Evolutionary conservation across 2,329 filamentous ascomycete species (phyloP).

Genomic region (Orbilia oligospora): DNA sequence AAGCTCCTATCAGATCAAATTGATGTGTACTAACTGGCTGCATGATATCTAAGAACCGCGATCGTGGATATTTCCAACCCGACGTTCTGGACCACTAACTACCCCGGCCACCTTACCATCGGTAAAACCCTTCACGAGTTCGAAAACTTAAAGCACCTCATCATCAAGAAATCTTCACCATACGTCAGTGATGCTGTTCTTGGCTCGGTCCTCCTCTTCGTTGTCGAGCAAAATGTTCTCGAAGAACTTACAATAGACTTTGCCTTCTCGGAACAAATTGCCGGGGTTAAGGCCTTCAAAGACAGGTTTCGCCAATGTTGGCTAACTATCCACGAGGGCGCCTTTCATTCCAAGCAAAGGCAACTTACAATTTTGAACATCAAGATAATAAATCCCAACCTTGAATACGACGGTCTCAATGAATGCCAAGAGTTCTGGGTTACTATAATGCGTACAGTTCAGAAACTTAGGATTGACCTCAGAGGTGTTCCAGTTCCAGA

Average conservation of each 20-base stretch:
- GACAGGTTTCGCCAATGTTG: slow-evolving; percentile 14
- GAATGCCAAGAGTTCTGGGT: slow-evolving; percentile 17
- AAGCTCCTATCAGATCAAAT: too few relatives aligned
- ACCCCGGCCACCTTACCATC: slow-evolving; percentile 29
- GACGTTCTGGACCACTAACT: slow-evolving; percentile 27
- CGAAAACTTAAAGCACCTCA: slow-evolving; percentile 31
- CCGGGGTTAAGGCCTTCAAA: not conserved
- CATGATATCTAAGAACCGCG: slow-evolving; percentile 5
- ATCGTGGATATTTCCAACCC: slow-evolving; percentile 39
- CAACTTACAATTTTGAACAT: slow-evolving; percentile 24
- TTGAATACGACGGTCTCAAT: slow-evolving; percentile 20
- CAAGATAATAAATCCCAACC: slow-evolving; percentile 16
- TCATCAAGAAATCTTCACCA: slow-evolving; percentile 11
- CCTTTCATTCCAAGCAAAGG: slow-evolving; percentile 25
- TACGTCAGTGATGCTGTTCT: slow-evolving; percentile 45
- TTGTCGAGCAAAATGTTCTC: slow-evolving; percentile 42
- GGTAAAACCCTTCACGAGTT: slow-evolving; percentile 28
- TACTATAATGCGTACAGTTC: slow-evolving; percentile 18
- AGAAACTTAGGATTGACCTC: slow-evolving; percentile 23
- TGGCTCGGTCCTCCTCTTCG: slow-evolving; percentile 30
- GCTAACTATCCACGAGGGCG: not conserved
- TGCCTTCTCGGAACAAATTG: not conserved
- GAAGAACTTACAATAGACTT: slow-evolving; percentile 40
- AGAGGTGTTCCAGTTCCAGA: not conserved
- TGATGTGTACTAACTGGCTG: not conserved